phyloP scores from a whole-genome alignment of 73 alveolate genomes.

The Durusdinium trenchii region DNA sequence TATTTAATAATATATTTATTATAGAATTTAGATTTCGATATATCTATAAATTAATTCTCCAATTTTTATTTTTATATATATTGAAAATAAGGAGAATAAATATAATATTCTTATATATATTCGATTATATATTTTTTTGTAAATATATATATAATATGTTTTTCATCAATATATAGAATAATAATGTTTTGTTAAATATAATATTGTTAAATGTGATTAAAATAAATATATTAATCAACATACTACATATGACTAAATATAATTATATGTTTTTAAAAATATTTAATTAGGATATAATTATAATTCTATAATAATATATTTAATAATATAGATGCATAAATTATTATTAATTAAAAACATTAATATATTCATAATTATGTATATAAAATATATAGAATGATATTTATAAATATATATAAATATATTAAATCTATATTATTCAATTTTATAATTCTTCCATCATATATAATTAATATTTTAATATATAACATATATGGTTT shows the following conservation, averaged over 20 bases:
- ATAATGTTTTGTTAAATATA: not conserved
- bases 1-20: not conserved
- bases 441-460: not conserved
- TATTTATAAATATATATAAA: not conserved
- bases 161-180: not conserved
- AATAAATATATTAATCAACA: not conserved
- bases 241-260: not conserved
- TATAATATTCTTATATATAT: not conserved
- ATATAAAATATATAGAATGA: not conserved
- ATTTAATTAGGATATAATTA: not conserved
- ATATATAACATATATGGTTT: not conserved
- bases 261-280: no score
- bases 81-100: not conserved
- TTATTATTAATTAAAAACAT: not conserved
- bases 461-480: not conserved
- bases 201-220: not conserved
- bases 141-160: not conserved
- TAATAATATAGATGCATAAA: not conserved
- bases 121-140: not conserved
- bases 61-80: not conserved
- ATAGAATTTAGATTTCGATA: not conserved
- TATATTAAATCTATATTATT: not conserved
- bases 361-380: not conserved
- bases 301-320: not conserved
- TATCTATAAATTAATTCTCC: not conserved